Percentiles rank a stretch among this genome's conserved stretches.
Conservation (phyloP, 352 stramenopile genomes). For the Globisporangium nodosum region DNA sequence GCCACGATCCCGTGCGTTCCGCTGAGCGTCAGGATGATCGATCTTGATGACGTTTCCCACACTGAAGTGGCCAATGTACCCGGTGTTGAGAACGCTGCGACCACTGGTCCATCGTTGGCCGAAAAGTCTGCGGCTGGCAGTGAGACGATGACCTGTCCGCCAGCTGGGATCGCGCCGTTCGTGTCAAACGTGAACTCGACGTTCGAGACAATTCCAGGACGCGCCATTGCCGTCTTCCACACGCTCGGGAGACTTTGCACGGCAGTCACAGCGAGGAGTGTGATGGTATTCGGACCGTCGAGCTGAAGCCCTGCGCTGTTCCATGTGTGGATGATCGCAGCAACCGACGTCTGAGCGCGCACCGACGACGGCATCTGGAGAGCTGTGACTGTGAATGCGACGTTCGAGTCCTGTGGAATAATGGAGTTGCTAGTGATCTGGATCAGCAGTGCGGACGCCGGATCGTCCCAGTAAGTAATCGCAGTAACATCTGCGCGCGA, state of each 20-base stretch:
- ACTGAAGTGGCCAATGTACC: constrained; percentile 3
- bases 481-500: constrained; percentile 18
- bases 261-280: constrained; percentile 30
- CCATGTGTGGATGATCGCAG: constrained; percentile 43
- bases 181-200: constrained; percentile 36
- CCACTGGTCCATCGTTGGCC: constrained; percentile 11
- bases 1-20: constrained; percentile 19
- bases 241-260: constrained; percentile 24
- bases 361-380: constrained; percentile 47
- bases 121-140: constrained; percentile 36
- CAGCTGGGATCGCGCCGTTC: constrained; percentile 32
- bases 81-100: not conserved
- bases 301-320: constrained; percentile 29
- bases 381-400: constrained; percentile 32
- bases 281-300: constrained; percentile 27
- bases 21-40: constrained; percentile 17
- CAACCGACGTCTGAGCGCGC: constrained; percentile 11
- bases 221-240: constrained; percentile 34
- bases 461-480: constrained; percentile 31
- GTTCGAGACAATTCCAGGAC: constrained; percentile 43
- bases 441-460: constrained; percentile 27
- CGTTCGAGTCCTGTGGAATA: constrained; percentile 21
- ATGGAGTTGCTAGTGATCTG: constrained; percentile 22
- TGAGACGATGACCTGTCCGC: constrained; percentile 31
- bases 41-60: constrained; percentile 21